Conservation (phyloP, 2,329 filamentous ascomycete species). For the Xylariaceae sp. region DNA sequence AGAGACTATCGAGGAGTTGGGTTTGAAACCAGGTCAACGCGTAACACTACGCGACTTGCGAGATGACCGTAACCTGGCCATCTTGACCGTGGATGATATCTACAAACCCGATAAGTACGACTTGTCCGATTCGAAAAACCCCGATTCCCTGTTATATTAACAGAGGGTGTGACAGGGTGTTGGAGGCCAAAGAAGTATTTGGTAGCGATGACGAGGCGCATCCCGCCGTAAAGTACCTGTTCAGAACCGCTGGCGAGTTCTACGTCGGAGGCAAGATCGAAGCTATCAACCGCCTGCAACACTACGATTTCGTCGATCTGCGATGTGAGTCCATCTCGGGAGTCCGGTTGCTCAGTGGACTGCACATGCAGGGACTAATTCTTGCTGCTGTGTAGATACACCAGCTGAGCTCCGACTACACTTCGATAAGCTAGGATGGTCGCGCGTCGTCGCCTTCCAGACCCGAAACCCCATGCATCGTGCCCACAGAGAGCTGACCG, state of each 20-base stretch:
- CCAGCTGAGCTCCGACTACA: slow-evolving; percentile 90
- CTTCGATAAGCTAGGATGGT: slow-evolving; percentile 99
- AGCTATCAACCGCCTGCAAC: slow-evolving; percentile 88
- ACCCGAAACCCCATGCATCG: slow-evolving; percentile 99
- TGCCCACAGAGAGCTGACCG: slow-evolving; percentile 94
- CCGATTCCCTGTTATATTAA: slow-evolving; percentile 45
- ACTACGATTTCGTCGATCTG: slow-evolving; percentile 98
- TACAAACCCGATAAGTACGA: slow-evolving; percentile 92
- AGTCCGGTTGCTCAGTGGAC: background rate
- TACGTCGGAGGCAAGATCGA: slow-evolving; percentile 96
- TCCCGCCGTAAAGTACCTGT: slow-evolving; percentile 87
- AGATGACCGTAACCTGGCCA: slow-evolving; percentile 93
- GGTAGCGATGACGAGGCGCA: slow-evolving; percentile 85
- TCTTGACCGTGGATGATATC: slow-evolving; percentile 90
- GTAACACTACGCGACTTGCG: slow-evolving; percentile 90
- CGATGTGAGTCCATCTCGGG: slow-evolving; percentile 59
- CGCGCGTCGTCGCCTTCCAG: slow-evolving; percentile 96
- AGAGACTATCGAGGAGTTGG: slow-evolving; percentile 66
- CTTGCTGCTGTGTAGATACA: slow-evolving; percentile 55
- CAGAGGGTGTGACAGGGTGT: slow-evolving; percentile 48
- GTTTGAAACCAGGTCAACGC: slow-evolving; percentile 73
- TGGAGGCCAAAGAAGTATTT: slow-evolving; percentile 92
- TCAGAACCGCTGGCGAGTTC: slow-evolving; percentile 73
- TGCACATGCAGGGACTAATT: slow-evolving; percentile 15
- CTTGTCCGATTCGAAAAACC: slow-evolving; percentile 28